Evolutionary conservation across 2,329 filamentous ascomycete species (phyloP).

Genomic region (Graphiopsis chlorocephala): DNA sequence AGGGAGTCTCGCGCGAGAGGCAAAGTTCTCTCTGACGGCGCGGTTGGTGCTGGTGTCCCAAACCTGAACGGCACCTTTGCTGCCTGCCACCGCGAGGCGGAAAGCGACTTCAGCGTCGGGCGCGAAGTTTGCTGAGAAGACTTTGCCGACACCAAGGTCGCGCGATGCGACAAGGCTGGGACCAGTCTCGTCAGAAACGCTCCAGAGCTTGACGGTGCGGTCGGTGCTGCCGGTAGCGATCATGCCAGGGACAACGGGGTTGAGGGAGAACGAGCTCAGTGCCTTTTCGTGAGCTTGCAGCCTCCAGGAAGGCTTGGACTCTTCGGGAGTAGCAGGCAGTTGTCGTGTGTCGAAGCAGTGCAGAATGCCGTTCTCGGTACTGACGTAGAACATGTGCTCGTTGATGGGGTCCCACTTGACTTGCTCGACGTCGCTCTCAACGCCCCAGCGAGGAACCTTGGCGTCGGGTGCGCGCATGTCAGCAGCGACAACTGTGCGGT

Average conservation of each 20-base stretch:
- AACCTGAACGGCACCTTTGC: constrained; percentile 86
- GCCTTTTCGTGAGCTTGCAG: constrained; percentile 93
- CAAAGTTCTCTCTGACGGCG: constrained; percentile 81
- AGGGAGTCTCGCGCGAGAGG: constrained; percentile 60
- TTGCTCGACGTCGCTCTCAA: constrained; percentile 92
- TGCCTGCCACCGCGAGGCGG: constrained; percentile 87
- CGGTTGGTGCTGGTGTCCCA: constrained; percentile 97
- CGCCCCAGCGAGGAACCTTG: constrained; percentile 79
- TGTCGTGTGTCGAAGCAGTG: constrained; percentile 88
- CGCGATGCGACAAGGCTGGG: constrained; percentile 88
- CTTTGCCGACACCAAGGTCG: constrained; percentile 89
- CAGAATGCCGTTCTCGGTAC: constrained; percentile 85
- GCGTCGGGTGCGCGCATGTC: constrained; percentile 93
- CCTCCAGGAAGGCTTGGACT: constrained; percentile 86
- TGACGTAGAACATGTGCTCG: constrained; percentile 86
- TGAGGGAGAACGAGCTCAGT: constrained; percentile 89
- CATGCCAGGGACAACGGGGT: constrained; percentile 84
- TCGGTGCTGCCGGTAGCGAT: constrained; percentile 91
- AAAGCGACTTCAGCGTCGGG: constrained; percentile 90
- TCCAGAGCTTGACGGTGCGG: constrained; percentile 96
- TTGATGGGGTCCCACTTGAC: constrained; percentile 93
- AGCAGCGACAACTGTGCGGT: constrained; percentile 87
- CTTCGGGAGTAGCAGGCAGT: constrained; percentile 67
- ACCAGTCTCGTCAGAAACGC: constrained; percentile 65
- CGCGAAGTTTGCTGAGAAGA: constrained; percentile 87